phyloP scores from a whole-genome alignment of 257 asterid species.

The Orobanche coerulescens region DNA sequence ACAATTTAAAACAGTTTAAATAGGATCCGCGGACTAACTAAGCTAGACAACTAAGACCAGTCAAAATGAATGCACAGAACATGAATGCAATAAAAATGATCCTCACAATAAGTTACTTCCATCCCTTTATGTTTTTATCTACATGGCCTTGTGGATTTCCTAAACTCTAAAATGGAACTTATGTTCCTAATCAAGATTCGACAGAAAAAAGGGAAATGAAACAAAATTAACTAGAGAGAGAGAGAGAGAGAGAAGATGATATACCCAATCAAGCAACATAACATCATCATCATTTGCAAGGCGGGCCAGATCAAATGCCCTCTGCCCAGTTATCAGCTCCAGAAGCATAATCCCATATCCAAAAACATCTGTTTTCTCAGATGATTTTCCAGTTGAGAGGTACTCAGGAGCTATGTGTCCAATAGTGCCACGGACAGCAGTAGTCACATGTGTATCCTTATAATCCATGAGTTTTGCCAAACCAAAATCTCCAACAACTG shows the following conservation, averaged over 20 bases:
- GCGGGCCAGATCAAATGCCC: conserved; percentile 55
- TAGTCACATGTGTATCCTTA: conserved; percentile 50
- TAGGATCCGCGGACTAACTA: too few species aligned
- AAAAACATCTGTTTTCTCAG: conserved; percentile 48
- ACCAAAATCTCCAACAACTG: conserved; percentile 53
- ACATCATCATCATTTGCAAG: conserved; percentile 55
- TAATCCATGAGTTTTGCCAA: conserved; percentile 54
- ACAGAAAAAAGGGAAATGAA: background rate
- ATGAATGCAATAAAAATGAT: background rate
- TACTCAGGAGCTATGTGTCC: conserved; percentile 55
- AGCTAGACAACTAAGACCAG: too few species aligned
- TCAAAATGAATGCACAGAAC: too few species aligned
- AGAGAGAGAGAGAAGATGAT: background rate
- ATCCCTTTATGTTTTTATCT: too few species aligned
- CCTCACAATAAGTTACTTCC: too few species aligned
- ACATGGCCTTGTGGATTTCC: too few species aligned
- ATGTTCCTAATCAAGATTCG: too few species aligned
- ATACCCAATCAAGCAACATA: conserved; percentile 54
- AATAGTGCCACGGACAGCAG: conserved; percentile 46
- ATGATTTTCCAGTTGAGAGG: conserved; percentile 46
- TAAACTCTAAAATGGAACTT: too few species aligned
- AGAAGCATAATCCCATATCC: conserved; percentile 58
- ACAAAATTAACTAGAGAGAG: background rate
- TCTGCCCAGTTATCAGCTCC: conserved; percentile 51
- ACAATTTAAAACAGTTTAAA: too few species aligned